Conservation (phyloP, 75 land plant species). For the Azolla pinnata region DNA sequence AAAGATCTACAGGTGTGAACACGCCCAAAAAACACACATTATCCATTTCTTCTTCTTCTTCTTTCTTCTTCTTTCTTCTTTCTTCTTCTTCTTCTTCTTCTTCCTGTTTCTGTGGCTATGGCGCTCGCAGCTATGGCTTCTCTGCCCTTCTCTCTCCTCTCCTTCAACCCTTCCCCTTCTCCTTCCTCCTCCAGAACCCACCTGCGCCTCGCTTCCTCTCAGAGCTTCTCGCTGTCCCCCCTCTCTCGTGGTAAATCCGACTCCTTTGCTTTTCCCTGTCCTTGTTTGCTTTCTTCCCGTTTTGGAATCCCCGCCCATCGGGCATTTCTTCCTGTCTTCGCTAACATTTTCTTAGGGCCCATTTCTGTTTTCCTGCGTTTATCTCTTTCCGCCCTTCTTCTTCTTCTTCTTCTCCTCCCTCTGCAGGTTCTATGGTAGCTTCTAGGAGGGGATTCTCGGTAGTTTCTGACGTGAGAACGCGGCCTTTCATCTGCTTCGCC, state of each 20-base stretch:
- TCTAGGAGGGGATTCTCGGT: neutral
- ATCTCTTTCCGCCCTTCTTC: neutral
- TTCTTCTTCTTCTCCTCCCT: neutral
- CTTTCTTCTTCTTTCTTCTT: too few relatives aligned
- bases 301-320: too few relatives aligned
- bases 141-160: neutral
- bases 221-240: neutral
- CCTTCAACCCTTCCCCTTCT: neutral
- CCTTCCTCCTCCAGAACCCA: neutral
- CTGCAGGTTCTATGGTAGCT: neutral
- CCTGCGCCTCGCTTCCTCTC: neutral
- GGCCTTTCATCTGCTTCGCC: constrained; percentile 45
- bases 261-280: too few relatives aligned
- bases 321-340: too few relatives aligned
- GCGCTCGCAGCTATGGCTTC: neutral
- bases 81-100: too few relatives aligned
- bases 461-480: neutral
- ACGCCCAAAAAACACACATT: too few relatives aligned
- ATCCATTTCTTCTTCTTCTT: too few relatives aligned
- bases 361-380: neutral
- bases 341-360: too few relatives aligned
- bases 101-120: too few relatives aligned
- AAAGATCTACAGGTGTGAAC: too few relatives aligned
- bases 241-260: neutral
- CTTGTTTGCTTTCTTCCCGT: too few relatives aligned